phyloP scores from a whole-genome alignment of 306 rosid species.

The Dryas octopetala region DNA sequence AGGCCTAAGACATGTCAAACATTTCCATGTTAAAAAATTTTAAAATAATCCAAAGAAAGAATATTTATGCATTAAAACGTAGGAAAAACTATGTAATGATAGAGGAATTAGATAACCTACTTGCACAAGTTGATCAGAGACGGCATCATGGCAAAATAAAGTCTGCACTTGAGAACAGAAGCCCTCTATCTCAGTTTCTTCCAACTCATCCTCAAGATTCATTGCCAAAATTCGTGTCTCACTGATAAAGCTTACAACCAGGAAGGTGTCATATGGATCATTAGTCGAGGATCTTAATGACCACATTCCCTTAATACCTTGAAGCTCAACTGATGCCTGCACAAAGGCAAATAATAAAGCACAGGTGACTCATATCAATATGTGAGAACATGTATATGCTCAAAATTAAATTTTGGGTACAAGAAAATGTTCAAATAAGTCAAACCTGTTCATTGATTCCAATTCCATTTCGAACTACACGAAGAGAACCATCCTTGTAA shows the following conservation, averaged over 20 bases:
- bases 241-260: constrained; percentile 92
- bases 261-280: constrained; percentile 86
- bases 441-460: constrained; percentile 96
- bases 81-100: neutral
- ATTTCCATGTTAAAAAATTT: no score
- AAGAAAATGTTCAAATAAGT: neutral
- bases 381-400: constrained; percentile 5
- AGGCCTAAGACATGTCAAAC: no score
- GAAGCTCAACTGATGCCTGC: constrained; percentile 98
- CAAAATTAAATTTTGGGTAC: neutral
- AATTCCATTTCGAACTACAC: constrained; percentile 88
- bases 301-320: constrained; percentile 99
- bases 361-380: constrained; percentile 2
- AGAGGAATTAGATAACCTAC: constrained; percentile 31
- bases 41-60: neutral
- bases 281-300: constrained; percentile 90
- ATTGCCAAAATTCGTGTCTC: constrained; percentile 96
- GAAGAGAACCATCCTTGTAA: constrained; percentile 98
- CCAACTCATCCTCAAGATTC: constrained; percentile 94
- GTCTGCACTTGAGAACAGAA: constrained; percentile 91
- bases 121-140: constrained; percentile 91
- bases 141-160: constrained; percentile 93
- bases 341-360: constrained; percentile 21
- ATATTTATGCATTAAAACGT: constrained; percentile 6
- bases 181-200: constrained; percentile 97